Conservation (phyloP, 2,329 filamentous ascomycete species). For the Hypoxylon rubiginosum region DNA sequence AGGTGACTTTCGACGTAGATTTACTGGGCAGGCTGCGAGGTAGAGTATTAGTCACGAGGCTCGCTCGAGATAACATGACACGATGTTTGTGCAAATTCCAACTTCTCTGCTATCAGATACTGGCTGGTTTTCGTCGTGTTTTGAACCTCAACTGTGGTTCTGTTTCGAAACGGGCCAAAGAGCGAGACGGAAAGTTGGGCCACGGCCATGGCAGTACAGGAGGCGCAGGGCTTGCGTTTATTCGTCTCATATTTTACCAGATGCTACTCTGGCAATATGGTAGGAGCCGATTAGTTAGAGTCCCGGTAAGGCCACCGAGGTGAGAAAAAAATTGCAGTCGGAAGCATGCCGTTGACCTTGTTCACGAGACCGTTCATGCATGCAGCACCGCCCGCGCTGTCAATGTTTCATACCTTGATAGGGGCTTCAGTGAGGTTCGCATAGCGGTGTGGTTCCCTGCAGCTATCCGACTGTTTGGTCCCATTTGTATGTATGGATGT, state of each 20-base stretch:
- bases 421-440: background rate
- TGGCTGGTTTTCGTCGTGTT: slow-evolving; percentile 15
- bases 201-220: slow-evolving; percentile 28
- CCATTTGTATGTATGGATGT: slow-evolving; percentile 3
- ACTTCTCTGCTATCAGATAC: slow-evolving; percentile 4
- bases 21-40: slow-evolving; percentile 8
- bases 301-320: slow-evolving; percentile 11
- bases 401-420: slow-evolving; percentile 15
- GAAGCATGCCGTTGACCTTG: slow-evolving; percentile 7
- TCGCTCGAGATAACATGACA: slow-evolving; percentile 3
- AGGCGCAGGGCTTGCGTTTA: slow-evolving; percentile 21
- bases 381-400: slow-evolving; percentile 27
- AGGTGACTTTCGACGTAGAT: slow-evolving; percentile 12
- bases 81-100: slow-evolving; percentile 21
- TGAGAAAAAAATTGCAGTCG: slow-evolving; percentile 22
- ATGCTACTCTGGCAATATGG: slow-evolving; percentile 9
- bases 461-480: slow-evolving; percentile 14
- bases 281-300: background rate
- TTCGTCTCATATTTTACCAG: slow-evolving; percentile 14
- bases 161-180: slow-evolving; percentile 9
- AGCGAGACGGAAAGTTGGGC: slow-evolving; percentile 2
- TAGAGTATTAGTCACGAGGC: slow-evolving; percentile 20
- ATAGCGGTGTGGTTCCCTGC: slow-evolving; percentile 24
- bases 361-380: slow-evolving; percentile 34
- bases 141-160: slow-evolving; percentile 9